Evolutionary conservation across 352 stramenopile genomes (phyloP), one percentile per base, ranked within the genome.

Genomic region (Phytophthora pseudosyringae): DNA sequence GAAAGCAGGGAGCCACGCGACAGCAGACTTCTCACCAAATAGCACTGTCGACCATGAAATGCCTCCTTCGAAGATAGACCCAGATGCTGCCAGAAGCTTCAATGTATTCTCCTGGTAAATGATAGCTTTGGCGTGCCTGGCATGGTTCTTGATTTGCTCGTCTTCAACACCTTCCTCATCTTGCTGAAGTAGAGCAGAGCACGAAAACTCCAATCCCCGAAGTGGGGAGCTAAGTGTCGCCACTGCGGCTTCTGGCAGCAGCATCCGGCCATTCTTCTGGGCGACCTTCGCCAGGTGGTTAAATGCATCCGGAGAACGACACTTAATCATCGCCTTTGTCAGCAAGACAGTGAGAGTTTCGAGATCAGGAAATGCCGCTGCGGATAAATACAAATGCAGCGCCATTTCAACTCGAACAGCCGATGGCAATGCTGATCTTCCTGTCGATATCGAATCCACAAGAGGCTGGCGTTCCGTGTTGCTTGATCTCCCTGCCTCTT

Each of bases 401-500:
- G 66, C 62, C 73, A 81, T 74, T 25, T 81, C 73, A 33, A 78
- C 51, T 39, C 69, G 66, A 59, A 78, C 67, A 29, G 56, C 61
- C 8, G 66, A 67, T 15, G 59, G 47, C 11, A 63, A 45, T 10
- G 63, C 51, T 28, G 64, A 59, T 55, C 33, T 31, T 31, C 38
- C 31, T 16, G 46, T 16, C 43, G 50, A 62, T 16, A 41, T 16
- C 43, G 50, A 62, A 36, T 6, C 49, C 10, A 71, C n/a, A 26
- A 65, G 7, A 43, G 49, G 52, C 12, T 47, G 35, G 59, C 32
- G 38, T 4, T 69, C 33, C 11, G 16, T 44, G 10, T 39, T 57
- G 35, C 15, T 59, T 3, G 44, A 12, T 16, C 49, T 69, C 21
- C 54, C 62, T 21, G 62, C 57, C 46, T 78, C 60, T 54, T 78